A percentile compares a stretch with the other conserved stretches of the same genome.
Conservation (phyloP, 192 early-diverging fungal species). For the Piromyces finnis region DNA sequence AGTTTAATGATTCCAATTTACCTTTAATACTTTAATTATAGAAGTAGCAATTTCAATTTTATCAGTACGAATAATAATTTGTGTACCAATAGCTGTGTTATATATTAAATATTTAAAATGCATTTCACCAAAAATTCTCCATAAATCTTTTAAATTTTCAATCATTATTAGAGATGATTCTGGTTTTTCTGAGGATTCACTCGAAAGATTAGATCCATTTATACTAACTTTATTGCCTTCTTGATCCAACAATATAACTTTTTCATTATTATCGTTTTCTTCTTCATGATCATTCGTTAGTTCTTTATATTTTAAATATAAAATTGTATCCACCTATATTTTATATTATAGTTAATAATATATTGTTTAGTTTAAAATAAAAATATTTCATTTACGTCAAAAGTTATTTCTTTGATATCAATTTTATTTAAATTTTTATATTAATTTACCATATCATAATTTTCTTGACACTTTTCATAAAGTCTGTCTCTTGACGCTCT, state of each 20-base stretch:
- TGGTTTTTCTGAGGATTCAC: background rate
- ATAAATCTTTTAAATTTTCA: background rate
- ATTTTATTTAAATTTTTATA: background rate
- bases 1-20: background rate
- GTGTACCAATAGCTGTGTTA: background rate
- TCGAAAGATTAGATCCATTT: background rate
- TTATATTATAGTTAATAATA: no score
- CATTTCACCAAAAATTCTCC: background rate
- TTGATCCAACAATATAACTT: background rate
- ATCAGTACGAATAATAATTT: background rate
- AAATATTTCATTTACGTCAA: no score
- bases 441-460: conserved; percentile 20
- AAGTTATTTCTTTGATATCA: background rate
- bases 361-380: no score
- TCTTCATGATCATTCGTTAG: background rate
- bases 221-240: background rate
- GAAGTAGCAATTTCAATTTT: background rate
- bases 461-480: conserved; percentile 24
- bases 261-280: background rate
- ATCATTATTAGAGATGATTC: background rate
- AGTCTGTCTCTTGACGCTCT: conserved; percentile 28
- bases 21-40: background rate
- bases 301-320: background rate
- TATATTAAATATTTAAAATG: background rate
- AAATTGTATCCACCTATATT: background rate